These are phyloP conservation scores for Hortiboletus campestris DNA, from an alignment of 768 basidiomycete species.

Conservation along the genomic window DNA sequence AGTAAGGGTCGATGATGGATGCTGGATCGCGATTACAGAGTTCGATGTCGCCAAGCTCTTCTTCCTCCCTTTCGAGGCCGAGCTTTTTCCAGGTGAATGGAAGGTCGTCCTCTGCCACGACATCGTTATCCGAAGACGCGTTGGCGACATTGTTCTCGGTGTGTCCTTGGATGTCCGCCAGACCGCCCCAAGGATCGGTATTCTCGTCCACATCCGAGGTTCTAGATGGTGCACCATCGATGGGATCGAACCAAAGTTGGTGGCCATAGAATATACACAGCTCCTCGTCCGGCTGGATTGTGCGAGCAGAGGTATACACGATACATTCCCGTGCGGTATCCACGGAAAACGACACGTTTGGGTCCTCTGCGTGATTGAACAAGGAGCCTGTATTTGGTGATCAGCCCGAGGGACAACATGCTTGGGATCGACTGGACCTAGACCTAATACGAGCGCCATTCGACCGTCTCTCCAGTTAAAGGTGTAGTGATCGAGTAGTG, in stretches of 20 bases:
- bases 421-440: slow-evolving; percentile 46
- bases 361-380: slow-evolving; percentile 72
- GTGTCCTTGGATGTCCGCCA: slow-evolving; percentile 5
- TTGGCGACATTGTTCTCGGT: not conserved
- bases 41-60: slow-evolving; percentile 54
- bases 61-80: slow-evolving; percentile 56
- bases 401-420: not conserved
- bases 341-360: slow-evolving; percentile 67
- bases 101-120: slow-evolving; percentile 55
- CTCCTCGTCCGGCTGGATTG: slow-evolving; percentile 62
- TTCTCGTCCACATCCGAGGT: not conserved
- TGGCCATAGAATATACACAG: slow-evolving; percentile 78
- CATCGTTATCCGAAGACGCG: slow-evolving; percentile 33
- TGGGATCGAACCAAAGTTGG: slow-evolving; percentile 60
- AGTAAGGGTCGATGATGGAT: not conserved
- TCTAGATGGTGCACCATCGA: slow-evolving; percentile 18
- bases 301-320: slow-evolving; percentile 54
- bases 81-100: slow-evolving; percentile 66
- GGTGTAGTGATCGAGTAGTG: slow-evolving; percentile 70
- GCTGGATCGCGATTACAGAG: slow-evolving; percentile 18
- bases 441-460: slow-evolving; percentile 76
- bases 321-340: slow-evolving; percentile 58
- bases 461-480: slow-evolving; percentile 73
- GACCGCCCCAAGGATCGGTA: slow-evolving; percentile 6
- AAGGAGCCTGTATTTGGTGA: slow-evolving; percentile 57